Conservation (phyloP, 2,329 filamentous ascomycete genomes). For the Aspergillus vadensis region DNA sequence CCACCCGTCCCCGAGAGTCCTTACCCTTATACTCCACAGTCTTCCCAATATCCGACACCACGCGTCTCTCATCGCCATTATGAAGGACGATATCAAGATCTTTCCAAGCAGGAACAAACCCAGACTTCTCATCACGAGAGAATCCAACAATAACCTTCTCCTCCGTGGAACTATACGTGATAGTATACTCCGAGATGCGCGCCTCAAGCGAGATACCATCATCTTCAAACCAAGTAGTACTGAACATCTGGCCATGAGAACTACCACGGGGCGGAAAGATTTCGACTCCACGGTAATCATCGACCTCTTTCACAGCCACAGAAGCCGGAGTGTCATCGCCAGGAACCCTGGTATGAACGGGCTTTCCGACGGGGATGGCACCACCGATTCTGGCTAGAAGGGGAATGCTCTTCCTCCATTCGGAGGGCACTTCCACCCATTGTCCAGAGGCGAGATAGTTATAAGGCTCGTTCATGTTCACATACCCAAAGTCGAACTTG, state of each 20-base stretch:
- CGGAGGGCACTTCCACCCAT: slow-evolving; percentile 54
- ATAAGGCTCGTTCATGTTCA: slow-evolving; percentile 65
- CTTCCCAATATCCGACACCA: slow-evolving; percentile 37
- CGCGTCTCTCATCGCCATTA: slow-evolving; percentile 50
- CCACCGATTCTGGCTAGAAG: slow-evolving; percentile 59
- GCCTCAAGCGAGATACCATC: slow-evolving; percentile 55
- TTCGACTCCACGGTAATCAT: slow-evolving; percentile 60
- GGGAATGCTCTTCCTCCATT: slow-evolving; percentile 58
- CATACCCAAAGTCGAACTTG: slow-evolving; percentile 56
- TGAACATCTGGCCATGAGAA: slow-evolving; percentile 42
- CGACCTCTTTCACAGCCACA: slow-evolving; percentile 43
- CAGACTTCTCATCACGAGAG: slow-evolving; percentile 39
- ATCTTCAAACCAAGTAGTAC: slow-evolving; percentile 58
- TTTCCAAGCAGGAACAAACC: slow-evolving; percentile 54
- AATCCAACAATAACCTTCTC: slow-evolving; percentile 50
- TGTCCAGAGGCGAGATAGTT: slow-evolving; percentile 58
- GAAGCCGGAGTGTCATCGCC: slow-evolving; percentile 53
- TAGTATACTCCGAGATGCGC: slow-evolving; percentile 45
- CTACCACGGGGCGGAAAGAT: slow-evolving; percentile 56
- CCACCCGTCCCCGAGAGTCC: slow-evolving; percentile 30
- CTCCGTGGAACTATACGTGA: slow-evolving; percentile 49
- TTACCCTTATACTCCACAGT: slow-evolving; percentile 31
- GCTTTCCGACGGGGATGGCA: slow-evolving; percentile 56
- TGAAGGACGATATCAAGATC: slow-evolving; percentile 55
- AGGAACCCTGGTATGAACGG: slow-evolving; percentile 53